phyloP scores from a whole-genome alignment of 2,329 filamentous ascomycete species.

The Didymella exigua region DNA sequence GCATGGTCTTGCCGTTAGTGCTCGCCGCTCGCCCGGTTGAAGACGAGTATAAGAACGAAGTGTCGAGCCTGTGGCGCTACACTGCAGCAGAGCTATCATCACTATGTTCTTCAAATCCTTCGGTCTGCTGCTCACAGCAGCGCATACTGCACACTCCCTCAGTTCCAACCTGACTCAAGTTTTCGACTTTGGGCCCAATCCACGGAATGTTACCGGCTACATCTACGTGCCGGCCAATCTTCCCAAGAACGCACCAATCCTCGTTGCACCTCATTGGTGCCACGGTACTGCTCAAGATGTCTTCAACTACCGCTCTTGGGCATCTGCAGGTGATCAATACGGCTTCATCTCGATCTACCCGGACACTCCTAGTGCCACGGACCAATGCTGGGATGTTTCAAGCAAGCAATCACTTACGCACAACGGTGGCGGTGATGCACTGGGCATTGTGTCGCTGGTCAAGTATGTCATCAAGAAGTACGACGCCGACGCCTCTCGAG shows the following conservation, averaged over 20 bases:
- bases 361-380: slow-evolving; percentile 33
- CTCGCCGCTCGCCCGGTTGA: slow-evolving; percentile 5
- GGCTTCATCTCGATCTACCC: slow-evolving; percentile 47
- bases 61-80: background rate
- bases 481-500: slow-evolving; percentile 33
- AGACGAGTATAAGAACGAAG: slow-evolving; percentile 6
- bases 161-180: slow-evolving; percentile 37
- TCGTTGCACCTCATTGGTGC: slow-evolving; percentile 45
- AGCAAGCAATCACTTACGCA: slow-evolving; percentile 42
- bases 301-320: slow-evolving; percentile 38
- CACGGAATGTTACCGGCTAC: slow-evolving; percentile 41
- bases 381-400: slow-evolving; percentile 46
- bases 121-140: slow-evolving; percentile 22
- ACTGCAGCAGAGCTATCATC: background rate
- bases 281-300: slow-evolving; percentile 40
- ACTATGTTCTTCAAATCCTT: slow-evolving; percentile 8
- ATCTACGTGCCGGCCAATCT: slow-evolving; percentile 43
- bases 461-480: slow-evolving; percentile 39
- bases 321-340: slow-evolving; percentile 37
- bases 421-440: slow-evolving; percentile 42
- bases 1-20: background rate
- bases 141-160: slow-evolving; percentile 27
- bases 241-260: slow-evolving; percentile 35
- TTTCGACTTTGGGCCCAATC: slow-evolving; percentile 40
- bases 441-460: slow-evolving; percentile 43